phyloP scores from a whole-genome alignment of 352 stramenopile genomes.

The Phytophthora tubulina region DNA sequence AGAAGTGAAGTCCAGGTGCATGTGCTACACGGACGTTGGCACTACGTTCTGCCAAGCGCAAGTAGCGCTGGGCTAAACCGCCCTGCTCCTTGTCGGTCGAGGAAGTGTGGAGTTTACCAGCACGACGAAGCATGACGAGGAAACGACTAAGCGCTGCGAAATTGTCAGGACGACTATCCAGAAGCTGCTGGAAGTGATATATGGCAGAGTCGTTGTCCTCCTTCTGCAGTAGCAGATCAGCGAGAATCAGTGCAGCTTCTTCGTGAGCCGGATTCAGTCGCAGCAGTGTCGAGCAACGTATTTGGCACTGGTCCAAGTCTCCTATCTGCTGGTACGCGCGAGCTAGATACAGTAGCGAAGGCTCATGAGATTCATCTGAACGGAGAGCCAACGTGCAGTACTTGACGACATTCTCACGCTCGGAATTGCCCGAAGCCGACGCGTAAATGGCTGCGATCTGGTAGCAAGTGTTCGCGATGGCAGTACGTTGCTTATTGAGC shows the following conservation, averaged over 20 bases:
- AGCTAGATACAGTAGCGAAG: constrained; percentile 87
- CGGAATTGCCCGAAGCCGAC: constrained; percentile 28
- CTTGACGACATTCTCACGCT: constrained; percentile 77
- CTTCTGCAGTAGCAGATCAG: constrained; percentile 91
- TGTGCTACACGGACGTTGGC: constrained; percentile 72
- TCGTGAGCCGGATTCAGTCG: constrained; percentile 85
- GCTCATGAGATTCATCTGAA: constrained; percentile 83
- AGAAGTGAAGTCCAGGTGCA: constrained; percentile 91
- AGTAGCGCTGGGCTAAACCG: constrained; percentile 59
- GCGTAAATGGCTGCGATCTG: constrained; percentile 82
- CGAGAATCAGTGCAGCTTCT: constrained; percentile 91
- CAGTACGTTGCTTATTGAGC: constrained; percentile 73
- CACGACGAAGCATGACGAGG: constrained; percentile 87
- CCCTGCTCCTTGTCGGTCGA: constrained; percentile 40
- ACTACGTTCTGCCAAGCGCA: constrained; percentile 85
- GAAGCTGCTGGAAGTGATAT: constrained; percentile 90
- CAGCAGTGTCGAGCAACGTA: constrained; percentile 85
- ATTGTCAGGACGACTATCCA: constrained; percentile 91
- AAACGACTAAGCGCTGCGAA: constrained; percentile 91
- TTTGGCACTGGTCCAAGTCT: constrained; percentile 89
- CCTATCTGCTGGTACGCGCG: constrained; percentile 72
- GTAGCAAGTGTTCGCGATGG: constrained; percentile 87
- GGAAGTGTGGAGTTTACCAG: constrained; percentile 77
- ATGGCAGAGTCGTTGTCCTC: constrained; percentile 91
- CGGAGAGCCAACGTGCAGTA: constrained; percentile 83